A percentile compares a stretch with the other conserved stretches of the same genome.
Conservation (phyloP, 805 yeast genomes). For the Metschnikowia santaceciliae region DNA sequence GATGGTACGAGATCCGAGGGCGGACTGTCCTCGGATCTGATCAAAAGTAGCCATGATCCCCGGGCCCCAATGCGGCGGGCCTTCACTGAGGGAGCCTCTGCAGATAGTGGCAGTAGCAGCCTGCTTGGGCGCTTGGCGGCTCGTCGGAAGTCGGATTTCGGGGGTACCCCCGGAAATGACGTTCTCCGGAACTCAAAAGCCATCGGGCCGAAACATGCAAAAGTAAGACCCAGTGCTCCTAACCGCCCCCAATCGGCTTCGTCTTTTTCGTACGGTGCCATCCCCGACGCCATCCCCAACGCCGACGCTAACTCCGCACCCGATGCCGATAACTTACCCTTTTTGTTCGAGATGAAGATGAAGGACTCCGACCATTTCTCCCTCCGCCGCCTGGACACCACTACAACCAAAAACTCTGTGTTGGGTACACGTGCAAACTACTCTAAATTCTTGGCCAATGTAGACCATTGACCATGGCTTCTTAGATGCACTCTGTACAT, state of each 20-base stretch:
- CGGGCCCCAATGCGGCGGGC: neutral
- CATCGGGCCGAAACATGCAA: neutral
- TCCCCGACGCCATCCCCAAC: too few species aligned
- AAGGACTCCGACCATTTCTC: conserved; percentile 10
- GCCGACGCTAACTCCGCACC: neutral
- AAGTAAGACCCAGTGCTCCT: neutral
- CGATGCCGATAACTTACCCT: conserved; percentile 30
- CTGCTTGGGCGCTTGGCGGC: neutral
- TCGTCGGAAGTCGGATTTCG: neutral
- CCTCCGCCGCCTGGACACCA: conserved; percentile 27
- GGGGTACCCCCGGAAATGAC: neutral
- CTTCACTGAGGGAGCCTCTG: conserved; percentile 1
- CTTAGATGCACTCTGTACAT: neutral
- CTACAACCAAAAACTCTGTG: conserved; percentile 32
- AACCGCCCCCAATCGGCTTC: neutral
- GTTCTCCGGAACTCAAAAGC: neutral
- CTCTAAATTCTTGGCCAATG: conserved; percentile 35
- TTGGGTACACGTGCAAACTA: conserved; percentile 40
- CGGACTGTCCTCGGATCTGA: neutral
- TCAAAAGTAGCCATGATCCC: neutral
- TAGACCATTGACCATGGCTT: neutral
- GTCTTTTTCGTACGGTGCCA: neutral
- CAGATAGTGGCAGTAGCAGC: neutral
- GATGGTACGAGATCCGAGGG: neutral
- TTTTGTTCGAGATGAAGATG: conserved; percentile 33